Conservation (phyloP, 768 basidiomycete genomes). For the Agaricus blazei region DNA sequence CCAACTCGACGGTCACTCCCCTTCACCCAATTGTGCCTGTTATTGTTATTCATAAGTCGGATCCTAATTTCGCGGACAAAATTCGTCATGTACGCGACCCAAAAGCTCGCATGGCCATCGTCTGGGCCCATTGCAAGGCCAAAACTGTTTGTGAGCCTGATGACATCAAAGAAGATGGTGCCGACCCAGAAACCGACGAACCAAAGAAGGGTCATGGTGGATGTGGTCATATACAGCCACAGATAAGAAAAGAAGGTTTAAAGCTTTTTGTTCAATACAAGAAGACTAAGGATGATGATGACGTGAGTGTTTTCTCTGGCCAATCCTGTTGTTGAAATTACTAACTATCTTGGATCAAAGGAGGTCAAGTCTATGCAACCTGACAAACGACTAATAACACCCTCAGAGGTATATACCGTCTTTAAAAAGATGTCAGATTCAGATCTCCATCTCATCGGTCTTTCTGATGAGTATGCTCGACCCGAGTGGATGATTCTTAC, state of each 20-base stretch:
- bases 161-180: constrained; percentile 82
- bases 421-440: constrained; percentile 92
- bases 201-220: constrained; percentile 93
- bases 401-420: constrained; percentile 88
- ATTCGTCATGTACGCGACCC: constrained; percentile 84
- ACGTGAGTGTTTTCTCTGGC: constrained; percentile 48
- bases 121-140: constrained; percentile 83
- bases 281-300: constrained; percentile 90
- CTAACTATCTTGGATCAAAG: constrained; percentile 30
- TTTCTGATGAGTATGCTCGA: constrained; percentile 92
- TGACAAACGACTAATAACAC: constrained; percentile 77
- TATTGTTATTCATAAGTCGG: constrained; percentile 54
- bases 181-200: constrained; percentile 62
- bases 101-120: constrained; percentile 81
- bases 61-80: constrained; percentile 80
- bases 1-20: constrained; percentile 21
- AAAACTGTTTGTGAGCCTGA: constrained; percentile 89
- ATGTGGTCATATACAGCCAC: constrained; percentile 89
- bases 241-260: constrained; percentile 88
- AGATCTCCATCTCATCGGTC: constrained; percentile 84
- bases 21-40: constrained; percentile 13
- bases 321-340: constrained; percentile 2
- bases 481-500: constrained; percentile 99
- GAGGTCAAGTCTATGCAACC: constrained; percentile 78
- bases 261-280: constrained; percentile 96